These are phyloP conservation scores for Passiflora organensis DNA, from an alignment of 345 rosid species.

Conservation along the genomic window DNA sequence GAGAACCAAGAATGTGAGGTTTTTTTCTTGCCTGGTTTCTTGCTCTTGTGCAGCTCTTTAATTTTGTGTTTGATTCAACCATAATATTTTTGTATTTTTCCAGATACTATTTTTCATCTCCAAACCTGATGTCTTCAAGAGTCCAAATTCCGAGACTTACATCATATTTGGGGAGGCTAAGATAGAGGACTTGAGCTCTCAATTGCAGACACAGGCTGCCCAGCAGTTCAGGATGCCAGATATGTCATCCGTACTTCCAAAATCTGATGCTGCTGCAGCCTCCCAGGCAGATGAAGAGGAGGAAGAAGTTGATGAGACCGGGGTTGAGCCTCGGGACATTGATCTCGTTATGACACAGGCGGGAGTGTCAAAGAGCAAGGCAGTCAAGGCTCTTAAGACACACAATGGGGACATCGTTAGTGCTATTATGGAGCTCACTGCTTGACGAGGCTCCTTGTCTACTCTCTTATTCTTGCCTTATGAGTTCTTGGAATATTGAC, in stretches of 20 bases:
- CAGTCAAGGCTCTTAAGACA: slow-evolving; percentile 74
- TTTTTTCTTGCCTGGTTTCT: not conserved
- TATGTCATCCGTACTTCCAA: slow-evolving; percentile 46
- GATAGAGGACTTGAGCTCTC: slow-evolving; percentile 90
- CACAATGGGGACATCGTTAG: slow-evolving; percentile 80
- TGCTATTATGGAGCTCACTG: slow-evolving; percentile 89
- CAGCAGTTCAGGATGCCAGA: slow-evolving; percentile 88
- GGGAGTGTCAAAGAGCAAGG: slow-evolving; percentile 61
- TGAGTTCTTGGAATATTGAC: slow-evolving; percentile 1
- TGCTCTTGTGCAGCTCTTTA: not conserved
- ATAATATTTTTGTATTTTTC: slow-evolving; percentile 14
- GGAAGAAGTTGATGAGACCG: slow-evolving; percentile 71
- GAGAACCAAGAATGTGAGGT: slow-evolving; percentile 66
- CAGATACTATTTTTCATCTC: slow-evolving; percentile 80
- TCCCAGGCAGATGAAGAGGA: slow-evolving; percentile 60
- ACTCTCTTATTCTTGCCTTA: not conserved
- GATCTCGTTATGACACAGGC: slow-evolving; percentile 89
- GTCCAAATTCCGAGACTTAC: slow-evolving; percentile 82
- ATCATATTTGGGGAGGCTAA: slow-evolving; percentile 86
- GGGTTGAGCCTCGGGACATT: slow-evolving; percentile 73
- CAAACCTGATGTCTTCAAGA: slow-evolving; percentile 83
- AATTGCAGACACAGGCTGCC: slow-evolving; percentile 86
- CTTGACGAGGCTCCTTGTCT: slow-evolving; percentile 21
- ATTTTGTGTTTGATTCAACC: slow-evolving; percentile 4
- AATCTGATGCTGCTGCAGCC: slow-evolving; percentile 45